Base-by-base conservation (phyloP, 2,329 filamentous ascomycete species). In the Hymenoscyphus fructigenus region DNA sequence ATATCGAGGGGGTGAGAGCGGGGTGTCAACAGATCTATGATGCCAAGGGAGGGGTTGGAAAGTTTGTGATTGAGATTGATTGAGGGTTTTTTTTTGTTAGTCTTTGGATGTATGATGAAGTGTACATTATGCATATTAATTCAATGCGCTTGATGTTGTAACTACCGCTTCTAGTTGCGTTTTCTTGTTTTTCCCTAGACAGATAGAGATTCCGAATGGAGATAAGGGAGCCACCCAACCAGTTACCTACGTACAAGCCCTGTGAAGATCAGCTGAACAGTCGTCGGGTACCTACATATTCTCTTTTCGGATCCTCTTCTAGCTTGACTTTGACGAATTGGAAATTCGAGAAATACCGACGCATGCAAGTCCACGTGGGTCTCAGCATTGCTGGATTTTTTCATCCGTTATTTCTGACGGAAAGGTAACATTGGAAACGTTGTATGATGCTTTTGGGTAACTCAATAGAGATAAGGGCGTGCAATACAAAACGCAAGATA, bases 41-140 rank as follows among this genome's bases (percentile, higher is more conserved):
- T 36, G 76, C 72, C 14, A 78, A 78, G 60, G 79, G 79, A 1
- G 79, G 78, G 1, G 57, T 80, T 36, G 79, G 79, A 14, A 81
- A 80, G 68, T 73, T 76, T 59, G 78, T 81, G 4, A 75, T 80
- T 59, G 71, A 73, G 62, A 71, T 78, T 47, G 68, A 59, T 41
- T 68, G 57, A 69, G 60, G 12, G 20, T 29, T 3, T 44, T 44
- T 26, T 47, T 47, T 17, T 5, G 26, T 5, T 26, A 26, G 14
- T 12, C 34, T 36, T 34, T 14, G 26, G 20, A 29, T 26, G 29
- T 15, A 29, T 20, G 28, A 20, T 36, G 26, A n/a, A 3, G 59
- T 23, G 28, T 3, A 34, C n/a, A 53, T 29, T 61, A 23, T 36
- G 32, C 26, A 28, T 50, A 34, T 28, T 7, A 34, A 34, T 53